A percentile compares a stretch with the other conserved stretches of the same genome.
Evolutionary conservation across 352 stramenopile genomes (phyloP).

Genomic region (Pythium angustatum): DNA sequence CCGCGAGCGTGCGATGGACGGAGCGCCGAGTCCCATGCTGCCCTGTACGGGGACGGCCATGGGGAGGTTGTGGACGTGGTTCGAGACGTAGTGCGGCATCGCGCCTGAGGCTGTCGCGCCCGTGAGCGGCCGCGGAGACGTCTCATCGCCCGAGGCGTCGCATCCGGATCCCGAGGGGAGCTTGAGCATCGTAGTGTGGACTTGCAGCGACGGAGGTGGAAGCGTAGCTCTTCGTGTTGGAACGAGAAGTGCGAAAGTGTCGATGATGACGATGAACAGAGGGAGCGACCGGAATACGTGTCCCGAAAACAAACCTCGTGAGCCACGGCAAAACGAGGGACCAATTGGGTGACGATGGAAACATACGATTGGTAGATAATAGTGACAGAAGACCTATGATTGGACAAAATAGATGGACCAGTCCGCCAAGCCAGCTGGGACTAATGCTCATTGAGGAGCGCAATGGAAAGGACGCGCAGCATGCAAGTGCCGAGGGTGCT

Average conservation of each 20-base stretch:
- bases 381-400: not conserved
- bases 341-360: no score
- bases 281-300: not conserved
- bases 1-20: constrained; percentile 23
- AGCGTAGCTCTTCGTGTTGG: not conserved
- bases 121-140: constrained; percentile 10
- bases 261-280: not conserved
- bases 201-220: not conserved
- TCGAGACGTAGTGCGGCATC: constrained; percentile 27
- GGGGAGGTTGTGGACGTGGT: constrained; percentile 53
- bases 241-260: not conserved
- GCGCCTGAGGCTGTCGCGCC: constrained; percentile 1
- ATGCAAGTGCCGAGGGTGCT: not conserved
- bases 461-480: not conserved
- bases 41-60: constrained; percentile 55
- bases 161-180: constrained; percentile 38
- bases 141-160: constrained; percentile 30
- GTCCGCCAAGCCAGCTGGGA: not conserved
- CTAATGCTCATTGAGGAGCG: not conserved
- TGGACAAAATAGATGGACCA: not conserved
- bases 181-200: constrained; percentile 32
- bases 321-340: not conserved
- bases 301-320: not conserved
- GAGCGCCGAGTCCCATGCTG: constrained; percentile 10
- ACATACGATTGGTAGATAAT: not conserved